A percentile compares a stretch with the other conserved stretches of the same genome.
Evolutionary conservation across 352 stramenopile species (phyloP).

Genomic region (Halophytophthora batemanensis): DNA sequence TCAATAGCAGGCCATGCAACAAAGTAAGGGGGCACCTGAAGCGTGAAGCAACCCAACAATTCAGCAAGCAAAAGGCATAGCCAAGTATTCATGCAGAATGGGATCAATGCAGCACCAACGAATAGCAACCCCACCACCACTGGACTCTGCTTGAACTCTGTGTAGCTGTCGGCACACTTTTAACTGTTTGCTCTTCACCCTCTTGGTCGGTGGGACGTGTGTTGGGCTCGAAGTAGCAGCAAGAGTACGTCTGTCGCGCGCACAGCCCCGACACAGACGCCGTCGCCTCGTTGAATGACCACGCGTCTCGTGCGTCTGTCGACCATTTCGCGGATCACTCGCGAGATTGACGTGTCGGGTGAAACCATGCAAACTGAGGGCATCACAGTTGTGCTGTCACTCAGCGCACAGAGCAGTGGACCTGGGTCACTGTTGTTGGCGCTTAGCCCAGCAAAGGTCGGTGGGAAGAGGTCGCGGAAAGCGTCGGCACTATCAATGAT

Average conservation of each 20-base stretch:
- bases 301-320: conserved; percentile 28
- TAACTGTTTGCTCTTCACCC: background rate
- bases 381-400: conserved; percentile 12
- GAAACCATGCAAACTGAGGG: conserved; percentile 13
- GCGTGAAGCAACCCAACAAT: no score
- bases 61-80: no score
- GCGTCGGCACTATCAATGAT: conserved; percentile 10
- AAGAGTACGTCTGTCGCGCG: conserved; percentile 50
- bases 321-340: conserved; percentile 45
- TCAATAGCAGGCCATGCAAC: no score
- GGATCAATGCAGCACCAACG: no score
- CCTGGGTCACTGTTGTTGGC: conserved; percentile 14
- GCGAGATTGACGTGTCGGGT: conserved; percentile 39
- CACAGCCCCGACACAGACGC: conserved; percentile 29
- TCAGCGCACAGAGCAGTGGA: conserved; percentile 29
- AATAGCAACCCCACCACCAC: no score
- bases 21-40: no score
- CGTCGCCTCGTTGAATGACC: conserved; percentile 25
- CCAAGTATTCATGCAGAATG: no score
- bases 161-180: background rate
- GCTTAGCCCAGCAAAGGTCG: conserved; percentile 14
- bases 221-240: conserved; percentile 52
- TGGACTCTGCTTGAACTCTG: background rate
- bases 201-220: conserved; percentile 18
- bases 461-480: conserved; percentile 31